Conservation (phyloP, 495 filamentous ascomycete genomes). For the Tuber brumale region DNA sequence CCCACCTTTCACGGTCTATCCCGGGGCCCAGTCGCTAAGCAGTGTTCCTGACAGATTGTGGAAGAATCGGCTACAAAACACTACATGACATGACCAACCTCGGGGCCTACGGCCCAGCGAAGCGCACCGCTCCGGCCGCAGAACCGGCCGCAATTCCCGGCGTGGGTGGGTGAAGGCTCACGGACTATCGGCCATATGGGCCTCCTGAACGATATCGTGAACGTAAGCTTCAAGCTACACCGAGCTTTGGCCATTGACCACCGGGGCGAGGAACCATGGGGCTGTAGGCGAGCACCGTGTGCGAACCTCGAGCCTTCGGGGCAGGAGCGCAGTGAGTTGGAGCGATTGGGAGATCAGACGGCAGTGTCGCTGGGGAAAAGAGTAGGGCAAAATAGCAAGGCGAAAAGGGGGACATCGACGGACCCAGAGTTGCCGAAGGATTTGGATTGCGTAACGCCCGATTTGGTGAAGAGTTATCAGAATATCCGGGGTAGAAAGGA, state of each 20-base stretch:
- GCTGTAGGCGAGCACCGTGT: constrained; percentile 71
- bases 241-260: constrained; percentile 76
- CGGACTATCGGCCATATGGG: constrained; percentile 84
- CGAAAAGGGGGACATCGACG: constrained; percentile 40
- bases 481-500: constrained; percentile 68
- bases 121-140: constrained; percentile 75
- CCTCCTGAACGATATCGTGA: constrained; percentile 76
- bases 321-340: constrained; percentile 38
- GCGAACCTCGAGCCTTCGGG: constrained; percentile 62
- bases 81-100: constrained; percentile 90
- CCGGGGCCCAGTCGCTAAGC: constrained; percentile 8
- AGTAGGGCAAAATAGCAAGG: constrained; percentile 45
- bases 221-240: constrained; percentile 78
- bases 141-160: constrained; percentile 79
- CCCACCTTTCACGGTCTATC: not conserved
- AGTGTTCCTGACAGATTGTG: constrained; percentile 58
- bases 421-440: constrained; percentile 60
- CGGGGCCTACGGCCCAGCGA: constrained; percentile 65
- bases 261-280: constrained; percentile 73
- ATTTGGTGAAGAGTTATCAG: constrained; percentile 62
- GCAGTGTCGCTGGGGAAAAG: constrained; percentile 40
- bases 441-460: constrained; percentile 76
- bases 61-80: constrained; percentile 88
- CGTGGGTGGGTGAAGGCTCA: constrained; percentile 94
- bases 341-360: constrained; percentile 31